Evolutionary conservation across 179 eudicot species (phyloP).

Genomic region (Drosera spatulata): DNA sequence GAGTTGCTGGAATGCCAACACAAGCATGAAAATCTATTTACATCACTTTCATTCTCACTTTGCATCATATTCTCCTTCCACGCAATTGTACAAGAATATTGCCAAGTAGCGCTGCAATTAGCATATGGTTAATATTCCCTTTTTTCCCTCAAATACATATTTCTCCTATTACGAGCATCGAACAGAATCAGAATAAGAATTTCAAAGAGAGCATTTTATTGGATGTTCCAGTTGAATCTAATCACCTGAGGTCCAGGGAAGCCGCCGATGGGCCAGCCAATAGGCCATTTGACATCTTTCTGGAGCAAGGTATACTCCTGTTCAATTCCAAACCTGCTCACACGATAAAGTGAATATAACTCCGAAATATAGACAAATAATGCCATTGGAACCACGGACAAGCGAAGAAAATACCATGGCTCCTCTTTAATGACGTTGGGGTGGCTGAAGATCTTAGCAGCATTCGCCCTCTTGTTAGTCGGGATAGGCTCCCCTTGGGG

Average conservation of each 20-base stretch:
- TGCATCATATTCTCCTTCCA: too few species aligned
- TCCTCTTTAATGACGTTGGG: slow-evolving; percentile 50
- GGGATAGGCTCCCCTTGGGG: slow-evolving; percentile 66
- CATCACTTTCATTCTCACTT: too few species aligned
- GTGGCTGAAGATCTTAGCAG: slow-evolving; percentile 57
- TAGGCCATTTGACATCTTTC: slow-evolving; percentile 62
- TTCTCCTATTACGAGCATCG: too few species aligned
- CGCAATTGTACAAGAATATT: too few species aligned
- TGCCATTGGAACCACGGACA: too few species aligned
- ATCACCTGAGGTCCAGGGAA: slow-evolving; percentile 72
- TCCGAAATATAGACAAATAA: not conserved
- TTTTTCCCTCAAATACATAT: too few species aligned
- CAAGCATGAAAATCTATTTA: too few species aligned
- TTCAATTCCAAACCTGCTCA: slow-evolving; percentile 63
- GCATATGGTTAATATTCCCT: too few species aligned
- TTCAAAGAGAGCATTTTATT: not conserved
- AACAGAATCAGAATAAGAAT: too few species aligned
- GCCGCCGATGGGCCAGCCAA: slow-evolving; percentile 83
- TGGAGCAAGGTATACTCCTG: slow-evolving; percentile 74
- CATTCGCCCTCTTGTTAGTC: slow-evolving; percentile 50
- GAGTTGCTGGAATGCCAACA: too few species aligned
- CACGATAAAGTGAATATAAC: not conserved
- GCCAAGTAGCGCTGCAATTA: too few species aligned
- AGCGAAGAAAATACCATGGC: slow-evolving; percentile 32
- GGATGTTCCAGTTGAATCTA: not conserved